Evolutionary conservation across 106 monocot species (phyloP), one percentile per base, ranked within the genome.

Genomic region (Allium fistulosum): DNA sequence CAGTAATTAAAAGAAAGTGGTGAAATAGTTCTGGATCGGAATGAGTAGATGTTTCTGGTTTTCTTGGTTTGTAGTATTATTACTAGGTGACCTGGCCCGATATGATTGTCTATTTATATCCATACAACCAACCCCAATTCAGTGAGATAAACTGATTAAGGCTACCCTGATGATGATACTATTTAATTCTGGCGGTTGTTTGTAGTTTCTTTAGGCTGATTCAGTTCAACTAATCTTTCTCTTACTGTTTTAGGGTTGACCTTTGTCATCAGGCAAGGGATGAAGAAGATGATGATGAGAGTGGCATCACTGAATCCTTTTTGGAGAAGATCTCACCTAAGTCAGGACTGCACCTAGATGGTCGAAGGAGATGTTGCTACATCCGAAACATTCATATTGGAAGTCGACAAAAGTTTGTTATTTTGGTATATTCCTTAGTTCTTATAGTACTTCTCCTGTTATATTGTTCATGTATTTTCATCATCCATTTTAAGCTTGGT

Each of bases 211-310:
- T 65, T 11, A 16, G 51, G 66, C 3, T 52, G 6, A 67, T 67
- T 67, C 52, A 37, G 37, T 37, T 37, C 37, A 52, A 52, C 15
- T 65, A 15, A 65, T 50, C 26, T 65, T 65, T 65, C 49, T 18
- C 18, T 70, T 77, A 11, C 12, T 73, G 69, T 68, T 72, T 15
- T 71, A 97, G 97, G 97, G 92, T 87, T 47, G 97, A 97, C 69
- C 84, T 97, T 50, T 97, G 97, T 62, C 97, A 97, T 80, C 97
- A 97, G 71, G 77, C 88, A 69, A 92, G 75, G 66, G 96, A 96
- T 82, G 88, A 96, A 51, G 97, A 96, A 67, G 96, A 97, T 55
- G 94, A 94, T 60, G 94, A 94, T 57, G 92, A 87, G 46, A 85
- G 83, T 70, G 75, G 67, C 75, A 78, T 68, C 49, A 76, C 17